A percentile compares a stretch with the other conserved stretches of the same genome.
Conservation (phyloP, 306 rosid species). For the Mimosa pudica region DNA sequence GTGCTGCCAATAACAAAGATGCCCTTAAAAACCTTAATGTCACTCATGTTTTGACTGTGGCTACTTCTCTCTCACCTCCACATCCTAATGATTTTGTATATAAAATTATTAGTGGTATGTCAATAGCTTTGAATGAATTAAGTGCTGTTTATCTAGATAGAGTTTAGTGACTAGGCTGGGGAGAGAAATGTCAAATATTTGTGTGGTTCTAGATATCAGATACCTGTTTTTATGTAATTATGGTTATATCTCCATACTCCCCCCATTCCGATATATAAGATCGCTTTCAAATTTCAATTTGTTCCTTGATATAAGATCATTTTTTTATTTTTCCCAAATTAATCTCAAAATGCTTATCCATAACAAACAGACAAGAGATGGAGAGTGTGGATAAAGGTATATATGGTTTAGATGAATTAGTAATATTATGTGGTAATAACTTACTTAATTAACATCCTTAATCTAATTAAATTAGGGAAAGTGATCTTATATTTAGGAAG, state of each 20-base stretch:
- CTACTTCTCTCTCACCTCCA: conserved; percentile 51
- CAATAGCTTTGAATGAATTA: conserved; percentile 18
- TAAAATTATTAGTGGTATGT: conserved; percentile 61
- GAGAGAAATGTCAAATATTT: background rate
- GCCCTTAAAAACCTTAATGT: conserved; percentile 57
- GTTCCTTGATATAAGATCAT: too few species aligned
- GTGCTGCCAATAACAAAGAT: conserved; percentile 60
- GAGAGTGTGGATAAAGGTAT: too few species aligned
- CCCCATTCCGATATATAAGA: too few species aligned
- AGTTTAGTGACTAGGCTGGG: conserved; percentile 3
- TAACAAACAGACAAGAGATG: too few species aligned
- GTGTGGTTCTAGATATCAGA: background rate
- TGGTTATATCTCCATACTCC: conserved; percentile 2
- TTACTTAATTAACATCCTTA: too few species aligned
- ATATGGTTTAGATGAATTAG: too few species aligned
- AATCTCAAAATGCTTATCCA: too few species aligned
- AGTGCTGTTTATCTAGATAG: conserved; percentile 13
- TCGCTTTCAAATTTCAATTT: too few species aligned
- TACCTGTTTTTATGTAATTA: background rate
- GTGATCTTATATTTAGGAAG: too few species aligned
- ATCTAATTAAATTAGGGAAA: too few species aligned
- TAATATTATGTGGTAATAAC: too few species aligned
- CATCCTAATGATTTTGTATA: conserved; percentile 64
- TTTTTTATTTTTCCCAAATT: too few species aligned
- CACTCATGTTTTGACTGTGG: conserved; percentile 79